Conservation (phyloP, 805 yeast genomes). For the Ogataea glucozyma region DNA sequence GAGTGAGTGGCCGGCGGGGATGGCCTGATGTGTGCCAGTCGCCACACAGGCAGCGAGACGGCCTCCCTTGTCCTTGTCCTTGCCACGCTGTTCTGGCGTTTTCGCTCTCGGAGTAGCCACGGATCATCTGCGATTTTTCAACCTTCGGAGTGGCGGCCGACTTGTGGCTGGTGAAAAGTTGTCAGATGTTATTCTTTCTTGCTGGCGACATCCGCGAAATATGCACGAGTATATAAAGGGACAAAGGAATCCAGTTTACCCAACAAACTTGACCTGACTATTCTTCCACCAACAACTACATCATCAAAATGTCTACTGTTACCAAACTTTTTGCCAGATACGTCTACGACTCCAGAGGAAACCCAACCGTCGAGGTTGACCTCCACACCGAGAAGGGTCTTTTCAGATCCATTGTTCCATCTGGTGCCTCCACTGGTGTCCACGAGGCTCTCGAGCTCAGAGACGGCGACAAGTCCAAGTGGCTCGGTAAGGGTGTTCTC, state of each 20-base stretch:
- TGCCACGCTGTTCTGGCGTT: too few species aligned
- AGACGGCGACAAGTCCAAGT: conserved; percentile 95
- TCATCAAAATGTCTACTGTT: conserved; percentile 53
- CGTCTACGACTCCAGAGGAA: conserved; percentile 99
- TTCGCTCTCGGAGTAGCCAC: conserved; percentile 6
- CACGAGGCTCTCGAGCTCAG: conserved; percentile 98
- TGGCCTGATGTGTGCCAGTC: too few species aligned
- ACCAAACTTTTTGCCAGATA: conserved; percentile 89
- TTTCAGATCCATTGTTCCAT: conserved; percentile 97
- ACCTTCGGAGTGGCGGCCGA: conserved; percentile 7
- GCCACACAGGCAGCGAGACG: too few species aligned
- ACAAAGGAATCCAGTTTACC: background rate
- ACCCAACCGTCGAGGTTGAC: conserved; percentile 99
- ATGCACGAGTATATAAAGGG: conserved; percentile 4
- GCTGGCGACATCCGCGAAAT: conserved; percentile 5
- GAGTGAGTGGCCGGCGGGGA: too few species aligned
- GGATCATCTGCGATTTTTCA: conserved; percentile 2
- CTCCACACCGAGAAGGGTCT: conserved; percentile 87
- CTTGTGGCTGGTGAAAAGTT: conserved; percentile 5
- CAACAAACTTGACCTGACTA: too few species aligned
- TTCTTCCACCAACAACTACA: background rate
- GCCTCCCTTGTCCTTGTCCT: too few species aligned
- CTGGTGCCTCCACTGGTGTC: conserved; percentile 99
- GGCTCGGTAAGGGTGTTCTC: conserved; percentile 98
- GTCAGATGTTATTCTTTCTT: conserved; percentile 6